phyloP scores from a whole-genome alignment of 2,329 filamentous ascomycete genomes.

The Blastomyces gilchristii region DNA sequence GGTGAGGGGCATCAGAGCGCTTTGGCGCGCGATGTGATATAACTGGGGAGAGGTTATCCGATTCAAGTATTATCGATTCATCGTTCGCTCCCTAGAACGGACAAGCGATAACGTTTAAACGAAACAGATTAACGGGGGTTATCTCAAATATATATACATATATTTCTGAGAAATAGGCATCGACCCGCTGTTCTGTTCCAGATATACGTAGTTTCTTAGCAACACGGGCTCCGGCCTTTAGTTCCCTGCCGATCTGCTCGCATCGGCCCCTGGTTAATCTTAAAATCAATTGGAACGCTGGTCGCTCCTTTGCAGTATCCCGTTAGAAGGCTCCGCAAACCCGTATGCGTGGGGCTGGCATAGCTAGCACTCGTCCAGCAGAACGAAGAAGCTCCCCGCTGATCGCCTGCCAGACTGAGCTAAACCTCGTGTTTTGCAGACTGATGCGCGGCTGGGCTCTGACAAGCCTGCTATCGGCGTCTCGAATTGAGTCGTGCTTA shows the following conservation, averaged over 20 bases:
- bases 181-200: not conserved
- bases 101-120: not conserved
- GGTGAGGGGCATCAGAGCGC: not conserved
- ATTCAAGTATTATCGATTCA: not conserved
- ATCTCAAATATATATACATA: not conserved
- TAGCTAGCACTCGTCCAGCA: not conserved
- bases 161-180: not conserved
- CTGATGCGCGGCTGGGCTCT: not conserved
- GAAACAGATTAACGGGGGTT: not conserved
- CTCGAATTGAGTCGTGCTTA: not conserved
- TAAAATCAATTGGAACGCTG: not conserved
- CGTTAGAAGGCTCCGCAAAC: not conserved
- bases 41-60: not conserved
- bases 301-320: not conserved
- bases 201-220: no score
- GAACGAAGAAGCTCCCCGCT: not conserved
- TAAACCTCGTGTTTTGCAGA: not conserved
- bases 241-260: not conserved
- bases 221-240: not conserved
- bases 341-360: not conserved
- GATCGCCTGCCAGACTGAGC: not conserved
- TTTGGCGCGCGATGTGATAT: not conserved
- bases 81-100: not conserved
- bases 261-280: not conserved
- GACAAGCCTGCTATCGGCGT: not conserved